Base-by-base conservation (phyloP, 2,329 filamentous ascomycete species). In the Claviceps pusilla region DNA sequence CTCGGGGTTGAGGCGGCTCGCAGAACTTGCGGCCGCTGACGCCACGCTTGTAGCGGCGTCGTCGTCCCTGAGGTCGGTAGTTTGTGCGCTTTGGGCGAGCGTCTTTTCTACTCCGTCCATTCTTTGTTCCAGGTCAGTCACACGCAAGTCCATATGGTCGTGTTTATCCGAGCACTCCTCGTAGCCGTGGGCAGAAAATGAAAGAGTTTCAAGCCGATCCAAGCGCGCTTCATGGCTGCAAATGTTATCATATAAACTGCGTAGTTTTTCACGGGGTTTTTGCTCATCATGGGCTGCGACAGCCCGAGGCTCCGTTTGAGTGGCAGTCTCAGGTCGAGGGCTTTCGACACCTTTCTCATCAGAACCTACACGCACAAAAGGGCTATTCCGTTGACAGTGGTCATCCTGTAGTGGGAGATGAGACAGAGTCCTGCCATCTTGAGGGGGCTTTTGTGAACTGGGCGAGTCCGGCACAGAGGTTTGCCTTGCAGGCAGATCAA, bases 101-200 rank as follows among this genome's bases (percentile, higher is more conserved):
- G 82, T 68, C 59, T 83, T 80, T 28, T 79, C 77, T 4, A 84
- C 69, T 41, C 83, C 80, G 24, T 79, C 77, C 10, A 84, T 69
- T 46, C 79, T 75, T 33, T 75, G 76, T 65, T 89, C 86, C 7
- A 89, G 71, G 42, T 89, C 85, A 1, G 80, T 76, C 7, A 89
- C 72, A 28, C 85, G 78, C 9, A 82, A 74, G 59, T 89, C 86
- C 48, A 79, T 66, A 50, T 79, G 69, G 39, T 89, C 85, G 60
- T 86, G 76, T 53, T 77, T 80, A 24, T 87, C 83, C 19, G 82
- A 72, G 50, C 86, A 79, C 42, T 86, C 83, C 28, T 89, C 85
- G 50, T 85, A 77, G n/a, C 77, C 76, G 19, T 76, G 73, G 47
- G 79, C 75, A 29, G 80, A 80, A 61, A 89, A 87, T 0, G 84